A percentile compares a stretch with the other conserved stretches of the same genome.
Conservation (phyloP, 345 rosid species). For the Capsella bursapastoris region DNA sequence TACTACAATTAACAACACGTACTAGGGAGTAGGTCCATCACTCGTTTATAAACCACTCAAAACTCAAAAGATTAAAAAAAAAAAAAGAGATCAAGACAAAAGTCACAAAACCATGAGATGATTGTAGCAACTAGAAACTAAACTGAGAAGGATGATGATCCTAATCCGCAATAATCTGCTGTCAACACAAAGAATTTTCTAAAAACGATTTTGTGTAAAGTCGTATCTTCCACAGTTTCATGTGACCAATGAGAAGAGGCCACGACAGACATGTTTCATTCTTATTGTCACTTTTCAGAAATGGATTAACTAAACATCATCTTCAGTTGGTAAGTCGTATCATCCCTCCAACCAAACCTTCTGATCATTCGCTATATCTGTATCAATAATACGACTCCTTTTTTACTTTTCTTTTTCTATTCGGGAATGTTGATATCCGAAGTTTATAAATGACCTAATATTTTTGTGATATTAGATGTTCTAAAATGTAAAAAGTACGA, state of each 20-base stretch:
- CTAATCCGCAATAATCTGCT: conserved; percentile 31
- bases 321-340: conserved; percentile 42
- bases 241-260: conserved; percentile 29
- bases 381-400: no score
- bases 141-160: conserved; percentile 4
- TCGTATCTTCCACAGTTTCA: conserved; percentile 26
- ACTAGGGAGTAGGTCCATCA: background rate
- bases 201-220: conserved; percentile 27
- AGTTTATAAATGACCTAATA: background rate
- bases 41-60: conserved; percentile 1
- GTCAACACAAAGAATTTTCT: conserved; percentile 16
- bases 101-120: background rate
- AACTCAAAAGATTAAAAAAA: background rate
- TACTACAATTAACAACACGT: background rate
- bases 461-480: background rate
- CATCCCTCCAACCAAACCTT: conserved; percentile 20
- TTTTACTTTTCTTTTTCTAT: background rate
- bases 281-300: conserved; percentile 36
- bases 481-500: background rate
- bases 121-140: conserved; percentile 8
- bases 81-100: background rate
- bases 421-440: background rate
- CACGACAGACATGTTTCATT: conserved; percentile 28
- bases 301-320: conserved; percentile 33
- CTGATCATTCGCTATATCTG: background rate